Evolutionary conservation across 2,329 filamentous ascomycete species (phyloP).

Genomic region (Aspergillus pseudoglaucus): DNA sequence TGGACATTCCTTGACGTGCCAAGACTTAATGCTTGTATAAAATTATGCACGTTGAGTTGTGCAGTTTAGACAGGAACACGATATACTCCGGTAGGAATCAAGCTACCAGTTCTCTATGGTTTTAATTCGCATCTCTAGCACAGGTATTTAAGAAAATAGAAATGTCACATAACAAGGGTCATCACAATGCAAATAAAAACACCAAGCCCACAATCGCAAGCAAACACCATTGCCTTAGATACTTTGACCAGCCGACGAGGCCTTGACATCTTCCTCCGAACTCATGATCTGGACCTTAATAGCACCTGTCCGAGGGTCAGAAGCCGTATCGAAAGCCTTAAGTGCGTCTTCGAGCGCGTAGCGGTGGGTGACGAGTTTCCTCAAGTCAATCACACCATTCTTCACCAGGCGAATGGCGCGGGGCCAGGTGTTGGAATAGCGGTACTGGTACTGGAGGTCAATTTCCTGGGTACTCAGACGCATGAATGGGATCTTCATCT

Average conservation of each 20-base stretch:
- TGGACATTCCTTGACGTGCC: no score
- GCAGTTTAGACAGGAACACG: no score
- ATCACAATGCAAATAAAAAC: constrained; percentile 9
- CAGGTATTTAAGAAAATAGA: neutral
- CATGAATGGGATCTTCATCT: constrained; percentile 97
- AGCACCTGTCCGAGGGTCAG: constrained; percentile 83
- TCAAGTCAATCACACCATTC: constrained; percentile 75
- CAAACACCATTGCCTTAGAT: constrained; percentile 9
- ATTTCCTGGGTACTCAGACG: constrained; percentile 82
- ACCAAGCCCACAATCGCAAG: neutral
- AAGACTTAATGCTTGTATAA: no score
- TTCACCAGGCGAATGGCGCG: constrained; percentile 81
- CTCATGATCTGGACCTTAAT: constrained; percentile 89
- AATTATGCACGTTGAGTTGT: no score
- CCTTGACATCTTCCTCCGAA: constrained; percentile 33
- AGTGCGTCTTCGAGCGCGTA: constrained; percentile 80
- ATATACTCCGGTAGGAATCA: no score
- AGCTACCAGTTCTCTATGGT: no score
- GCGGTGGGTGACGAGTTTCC: constrained; percentile 78
- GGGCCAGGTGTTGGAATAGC: constrained; percentile 95
- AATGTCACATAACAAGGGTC: constrained; percentile 10
- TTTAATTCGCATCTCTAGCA: no score
- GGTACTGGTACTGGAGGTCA: constrained; percentile 93
- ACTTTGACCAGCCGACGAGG: constrained; percentile 25
- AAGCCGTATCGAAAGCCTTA: constrained; percentile 82